phyloP scores from a whole-genome alignment of 495 filamentous ascomycete genomes.

The Talaromyces adpressus region DNA sequence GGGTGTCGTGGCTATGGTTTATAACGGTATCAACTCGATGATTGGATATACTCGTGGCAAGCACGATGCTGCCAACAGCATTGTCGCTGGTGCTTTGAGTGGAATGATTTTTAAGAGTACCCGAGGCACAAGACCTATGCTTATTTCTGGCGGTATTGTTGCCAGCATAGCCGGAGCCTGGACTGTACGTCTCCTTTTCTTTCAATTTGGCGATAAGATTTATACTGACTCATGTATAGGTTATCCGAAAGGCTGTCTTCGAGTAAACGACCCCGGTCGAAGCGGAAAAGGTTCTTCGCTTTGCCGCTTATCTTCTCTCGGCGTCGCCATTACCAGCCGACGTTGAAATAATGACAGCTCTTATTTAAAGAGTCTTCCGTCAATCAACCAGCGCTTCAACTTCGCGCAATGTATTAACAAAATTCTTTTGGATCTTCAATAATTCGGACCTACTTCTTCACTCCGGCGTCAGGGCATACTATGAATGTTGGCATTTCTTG shows the following conservation, averaged over 20 bases:
- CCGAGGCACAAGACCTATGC: slow-evolving; percentile 79
- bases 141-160: slow-evolving; percentile 85
- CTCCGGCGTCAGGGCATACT: slow-evolving; percentile 42
- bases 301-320: neutral
- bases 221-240: slow-evolving; percentile 37
- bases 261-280: slow-evolving; percentile 18
- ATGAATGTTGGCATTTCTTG: slow-evolving; percentile 36
- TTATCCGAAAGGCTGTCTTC: slow-evolving; percentile 51
- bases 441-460: slow-evolving; percentile 32
- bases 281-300: neutral
- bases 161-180: slow-evolving; percentile 77
- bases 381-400: neutral
- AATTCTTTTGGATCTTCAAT: slow-evolving; percentile 23
- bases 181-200: slow-evolving; percentile 58
- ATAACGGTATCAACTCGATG: slow-evolving; percentile 88
- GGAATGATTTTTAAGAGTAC: slow-evolving; percentile 97
- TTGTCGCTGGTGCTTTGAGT: slow-evolving; percentile 75
- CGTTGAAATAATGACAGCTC: neutral
- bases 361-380: neutral
- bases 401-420: slow-evolving; percentile 10
- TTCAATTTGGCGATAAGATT: slow-evolving; percentile 3
- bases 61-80: slow-evolving; percentile 84
- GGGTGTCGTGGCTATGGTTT: slow-evolving; percentile 89
- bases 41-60: slow-evolving; percentile 81
- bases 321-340: neutral